Conservation (phyloP, 116 monocot genomes). For the Papilionanthe hybrid region DNA sequence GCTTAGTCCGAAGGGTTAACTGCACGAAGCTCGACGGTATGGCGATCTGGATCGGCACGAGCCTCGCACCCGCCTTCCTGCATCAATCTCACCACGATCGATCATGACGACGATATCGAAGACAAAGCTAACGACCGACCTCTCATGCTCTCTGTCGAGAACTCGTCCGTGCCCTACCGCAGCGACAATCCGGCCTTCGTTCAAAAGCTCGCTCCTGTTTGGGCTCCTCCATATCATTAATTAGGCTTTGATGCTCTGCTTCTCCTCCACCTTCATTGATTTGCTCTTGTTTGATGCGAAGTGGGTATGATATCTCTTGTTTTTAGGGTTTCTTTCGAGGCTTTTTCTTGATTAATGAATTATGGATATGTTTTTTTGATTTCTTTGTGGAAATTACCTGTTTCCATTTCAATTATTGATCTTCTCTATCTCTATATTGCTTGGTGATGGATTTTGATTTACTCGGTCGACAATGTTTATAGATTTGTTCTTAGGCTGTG, state of each 20-base stretch:
- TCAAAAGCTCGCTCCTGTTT: not conserved
- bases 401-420: not conserved
- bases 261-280: not conserved
- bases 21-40: conserved; percentile 27
- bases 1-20: too few relatives aligned
- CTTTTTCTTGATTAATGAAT: not conserved
- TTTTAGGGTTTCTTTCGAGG: not conserved
- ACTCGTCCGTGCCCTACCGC: not conserved
- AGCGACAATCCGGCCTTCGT: conserved; percentile 5
- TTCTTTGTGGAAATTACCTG: not conserved
- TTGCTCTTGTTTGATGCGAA: not conserved
- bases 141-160: conserved; percentile 21
- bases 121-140: conserved; percentile 36
- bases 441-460: not conserved
- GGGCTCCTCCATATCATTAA: conserved; percentile 1
- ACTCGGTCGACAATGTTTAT: too few relatives aligned
- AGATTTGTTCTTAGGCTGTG: too few relatives aligned
- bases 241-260: not conserved
- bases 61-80: conserved; percentile 36
- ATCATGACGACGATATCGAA: conserved; percentile 26
- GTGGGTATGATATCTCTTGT: not conserved
- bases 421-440: not conserved
- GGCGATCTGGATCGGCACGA: conserved; percentile 24
- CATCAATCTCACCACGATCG: conserved; percentile 37
- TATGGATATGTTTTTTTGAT: not conserved